Evolutionary conservation across 2,329 filamentous ascomycete species (phyloP), one percentile per base, ranked within the genome.

Genomic region (Bipolaris cookei): DNA sequence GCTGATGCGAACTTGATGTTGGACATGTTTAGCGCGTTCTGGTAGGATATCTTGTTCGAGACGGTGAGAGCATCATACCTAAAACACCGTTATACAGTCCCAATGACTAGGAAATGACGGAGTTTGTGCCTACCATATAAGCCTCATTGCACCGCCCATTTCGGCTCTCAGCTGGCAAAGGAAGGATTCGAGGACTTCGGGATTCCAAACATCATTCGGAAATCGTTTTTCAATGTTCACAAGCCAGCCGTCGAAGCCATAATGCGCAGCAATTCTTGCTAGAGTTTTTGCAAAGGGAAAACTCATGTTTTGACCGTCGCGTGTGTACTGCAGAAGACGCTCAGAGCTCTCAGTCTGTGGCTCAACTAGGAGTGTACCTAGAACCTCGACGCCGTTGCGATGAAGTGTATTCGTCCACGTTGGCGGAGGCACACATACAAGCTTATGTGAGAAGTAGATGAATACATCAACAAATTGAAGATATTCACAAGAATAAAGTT

Each of bases 361-460:
- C 53, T 82, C 80, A 4, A 81, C 68, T 3, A 82, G 62, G 44
- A 81, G 72, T 0, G 79, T 81, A 1, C 79, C 80, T 1, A 81
- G 64, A 4, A 68, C 69, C 42, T 73, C 73, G 5, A 81, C 77
- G 6, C 80, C 80, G 56, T 80, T 81, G 4, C 79, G 74, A 64
- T 82, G 80, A n/a, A 80, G 73, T 4, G 74, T 65, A 48, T 81
- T 81, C 21, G 74, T 79, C 79, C 79, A 82, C 11, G 77, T 69
- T 4, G 79, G 76, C 7, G 80, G 79, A 2, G 80, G 80, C 13
- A 79, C 66, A 32, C 78, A 77, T 8, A 78, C 77, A 3, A 81
- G 71, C 56, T 80, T 80, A 61, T 82, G 79, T 1, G 79, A 80
- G 56, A 82, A 81, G 62, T 82, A 82, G n/a, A 80, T 67, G 58